A percentile compares a stretch with the other conserved stretches of the same genome.
phyloP scores from a whole-genome alignment of 768 basidiomycete genomes.

The Suillus hirtellus region DNA sequence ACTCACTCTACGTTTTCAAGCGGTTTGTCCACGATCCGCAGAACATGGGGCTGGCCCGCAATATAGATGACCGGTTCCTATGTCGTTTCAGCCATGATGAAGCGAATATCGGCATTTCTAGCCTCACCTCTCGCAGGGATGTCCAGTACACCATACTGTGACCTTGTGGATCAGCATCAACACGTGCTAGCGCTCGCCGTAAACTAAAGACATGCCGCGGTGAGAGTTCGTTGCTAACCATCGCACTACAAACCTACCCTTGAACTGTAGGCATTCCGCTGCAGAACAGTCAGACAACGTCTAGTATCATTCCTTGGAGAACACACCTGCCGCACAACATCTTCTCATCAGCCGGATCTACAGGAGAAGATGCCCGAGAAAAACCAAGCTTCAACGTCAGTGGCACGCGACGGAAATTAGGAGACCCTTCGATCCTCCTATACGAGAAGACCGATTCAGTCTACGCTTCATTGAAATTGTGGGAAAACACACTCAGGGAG shows the following conservation, averaged over 20 bases:
- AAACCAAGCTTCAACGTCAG: constrained; percentile 47
- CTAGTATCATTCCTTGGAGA: constrained; percentile 8
- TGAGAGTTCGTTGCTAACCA: not conserved
- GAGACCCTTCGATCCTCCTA: constrained; percentile 88
- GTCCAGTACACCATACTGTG: constrained; percentile 85
- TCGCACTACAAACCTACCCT: constrained; percentile 50
- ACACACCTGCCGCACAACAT: constrained; percentile 78
- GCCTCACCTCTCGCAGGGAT: constrained; percentile 80
- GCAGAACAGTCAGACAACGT: constrained; percentile 23
- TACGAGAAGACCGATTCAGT: constrained; percentile 8
- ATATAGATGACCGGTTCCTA: constrained; percentile 94
- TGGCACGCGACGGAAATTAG: constrained; percentile 87
- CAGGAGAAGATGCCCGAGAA: constrained; percentile 28
- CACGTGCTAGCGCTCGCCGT: constrained; percentile 72
- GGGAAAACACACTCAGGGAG: constrained; percentile 74
- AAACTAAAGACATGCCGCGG: constrained; percentile 46
- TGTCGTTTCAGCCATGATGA: constrained; percentile 8
- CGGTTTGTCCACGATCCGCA: constrained; percentile 84
- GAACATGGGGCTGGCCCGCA: constrained; percentile 83
- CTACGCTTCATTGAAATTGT: constrained; percentile 3
- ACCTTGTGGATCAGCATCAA: constrained; percentile 81
- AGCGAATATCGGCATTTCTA: not conserved
- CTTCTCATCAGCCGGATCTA: constrained; percentile 44
- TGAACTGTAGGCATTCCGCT: constrained; percentile 96
- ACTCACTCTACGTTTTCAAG: constrained; percentile 93